phyloP scores from a whole-genome alignment of 139 green algal genomes.

The Chlamydomonas eustigma region DNA sequence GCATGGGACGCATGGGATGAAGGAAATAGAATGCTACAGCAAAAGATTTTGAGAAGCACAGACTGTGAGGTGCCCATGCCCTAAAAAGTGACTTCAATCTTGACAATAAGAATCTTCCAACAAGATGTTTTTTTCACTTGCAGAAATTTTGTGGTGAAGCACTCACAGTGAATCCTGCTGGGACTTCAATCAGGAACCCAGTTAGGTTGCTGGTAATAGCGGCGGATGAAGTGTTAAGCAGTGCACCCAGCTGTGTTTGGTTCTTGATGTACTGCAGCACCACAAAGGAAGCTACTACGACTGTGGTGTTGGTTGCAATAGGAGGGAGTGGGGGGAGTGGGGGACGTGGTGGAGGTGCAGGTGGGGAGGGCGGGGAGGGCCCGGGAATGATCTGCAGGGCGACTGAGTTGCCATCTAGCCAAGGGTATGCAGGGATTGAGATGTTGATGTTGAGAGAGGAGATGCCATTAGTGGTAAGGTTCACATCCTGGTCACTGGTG shows the following conservation, averaged over 20 bases:
- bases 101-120: not conserved
- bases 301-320: not conserved
- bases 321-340: not conserved
- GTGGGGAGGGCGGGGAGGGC: not conserved
- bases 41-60: not conserved
- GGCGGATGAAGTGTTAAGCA: not conserved
- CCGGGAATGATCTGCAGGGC: constrained; percentile 13
- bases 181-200: constrained; percentile 15
- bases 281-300: constrained; percentile 6
- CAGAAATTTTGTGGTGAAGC: not conserved
- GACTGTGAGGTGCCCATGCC: not conserved
- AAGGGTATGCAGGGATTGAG: not conserved
- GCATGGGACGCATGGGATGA: not conserved
- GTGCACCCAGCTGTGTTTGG: not conserved
- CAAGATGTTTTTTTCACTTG: no score
- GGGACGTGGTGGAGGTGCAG: not conserved
- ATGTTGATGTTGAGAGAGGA: not conserved
- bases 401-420: constrained; percentile 15
- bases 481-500: not conserved
- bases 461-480: not conserved
- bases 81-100: not conserved
- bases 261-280: constrained; percentile 8
- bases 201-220: not conserved
- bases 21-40: not conserved
- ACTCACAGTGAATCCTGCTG: constrained; percentile 9